Conservation (phyloP, 2,329 filamentous ascomycete genomes). For the Plenodomus lindquistii region DNA sequence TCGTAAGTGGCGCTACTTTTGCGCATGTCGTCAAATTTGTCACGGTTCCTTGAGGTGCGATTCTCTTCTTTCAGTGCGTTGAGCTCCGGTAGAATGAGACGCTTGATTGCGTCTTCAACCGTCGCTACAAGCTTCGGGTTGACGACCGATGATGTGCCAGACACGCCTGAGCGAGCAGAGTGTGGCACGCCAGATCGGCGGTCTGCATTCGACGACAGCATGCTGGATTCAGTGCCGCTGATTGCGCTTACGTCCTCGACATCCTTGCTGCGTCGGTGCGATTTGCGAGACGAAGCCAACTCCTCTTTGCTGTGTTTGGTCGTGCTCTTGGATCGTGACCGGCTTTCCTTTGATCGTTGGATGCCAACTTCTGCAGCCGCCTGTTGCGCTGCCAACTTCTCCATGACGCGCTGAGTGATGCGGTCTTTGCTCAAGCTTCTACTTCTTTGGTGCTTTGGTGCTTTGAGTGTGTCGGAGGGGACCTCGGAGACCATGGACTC, state of each 20-base stretch:
- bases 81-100: slow-evolving; percentile 87
- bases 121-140: slow-evolving; percentile 90
- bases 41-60: slow-evolving; percentile 72
- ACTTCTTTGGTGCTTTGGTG: slow-evolving; percentile 61
- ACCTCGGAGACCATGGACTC: slow-evolving; percentile 20
- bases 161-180: slow-evolving; percentile 61
- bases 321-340: slow-evolving; percentile 13
- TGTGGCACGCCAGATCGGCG: slow-evolving; percentile 60
- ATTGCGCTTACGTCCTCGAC: slow-evolving; percentile 46
- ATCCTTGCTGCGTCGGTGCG: slow-evolving; percentile 48
- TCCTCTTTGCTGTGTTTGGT: slow-evolving; percentile 34
- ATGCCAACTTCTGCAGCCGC: slow-evolving; percentile 52
- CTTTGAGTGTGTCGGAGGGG: slow-evolving; percentile 58
- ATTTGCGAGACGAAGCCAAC: slow-evolving; percentile 34
- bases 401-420: slow-evolving; percentile 69
- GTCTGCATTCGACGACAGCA: slow-evolving; percentile 63
- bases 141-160: slow-evolving; percentile 73
- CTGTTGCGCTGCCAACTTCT: slow-evolving; percentile 59
- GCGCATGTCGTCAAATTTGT: slow-evolving; percentile 67
- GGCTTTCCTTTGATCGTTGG: slow-evolving; percentile 19
- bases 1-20: slow-evolving; percentile 52
- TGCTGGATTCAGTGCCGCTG: slow-evolving; percentile 63
- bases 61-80: slow-evolving; percentile 90
- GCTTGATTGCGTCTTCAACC: slow-evolving; percentile 89
- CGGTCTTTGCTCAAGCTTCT: slow-evolving; percentile 69